Base-by-base conservation (phyloP, 805 yeast species). In the Millerozyma miso region DNA sequence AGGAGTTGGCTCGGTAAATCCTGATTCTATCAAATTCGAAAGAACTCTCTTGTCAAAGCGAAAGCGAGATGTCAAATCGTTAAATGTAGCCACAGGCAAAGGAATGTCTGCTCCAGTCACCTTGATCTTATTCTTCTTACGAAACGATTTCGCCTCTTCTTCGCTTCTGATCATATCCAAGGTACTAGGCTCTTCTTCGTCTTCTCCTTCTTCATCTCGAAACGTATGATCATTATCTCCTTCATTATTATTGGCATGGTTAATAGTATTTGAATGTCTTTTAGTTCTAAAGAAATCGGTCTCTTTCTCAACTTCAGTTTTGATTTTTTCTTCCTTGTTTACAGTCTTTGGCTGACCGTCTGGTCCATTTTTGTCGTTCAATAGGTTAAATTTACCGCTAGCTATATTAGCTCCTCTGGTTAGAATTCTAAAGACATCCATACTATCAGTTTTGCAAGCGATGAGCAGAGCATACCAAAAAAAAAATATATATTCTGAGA, bases 371-470 rank as follows among this genome's bases (percentile, higher is more conserved):
- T 75, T 79, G 14, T 7, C 17, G 6, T 32, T 6, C 10, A 23
- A 10, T 10, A 23, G 10, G 10, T 23, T 23, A 23, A 7, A 10
- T 13, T 35, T 19, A 18, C 76, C 66, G 59, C 81, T 80, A 58
- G 81, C 82, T 40, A 91, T 68, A 10, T 81, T 74, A 0, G 97
- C 96, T 17, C 98, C 98, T 56, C 97, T 72, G 0, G 89, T 73
- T 31, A 91, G 74, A 2, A 93, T 81, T 54, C 87, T 74, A 62
- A 91, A 93, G 46, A 91, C 84, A 68, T 91, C 99, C 97, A 89
- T 89, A 20, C 13, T 40, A 14, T n/a, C 20, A 29, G 13, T 26
- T n/a, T 31, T 15, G 17, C 3, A 33, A 16, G 36, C 13, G 17
- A 10, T 33, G 17, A 10, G 17, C 36, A 33, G 17, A 33, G 13